phyloP scores from a whole-genome alignment of 2,329 filamentous ascomycete genomes.

The Aspergillus texensis region DNA sequence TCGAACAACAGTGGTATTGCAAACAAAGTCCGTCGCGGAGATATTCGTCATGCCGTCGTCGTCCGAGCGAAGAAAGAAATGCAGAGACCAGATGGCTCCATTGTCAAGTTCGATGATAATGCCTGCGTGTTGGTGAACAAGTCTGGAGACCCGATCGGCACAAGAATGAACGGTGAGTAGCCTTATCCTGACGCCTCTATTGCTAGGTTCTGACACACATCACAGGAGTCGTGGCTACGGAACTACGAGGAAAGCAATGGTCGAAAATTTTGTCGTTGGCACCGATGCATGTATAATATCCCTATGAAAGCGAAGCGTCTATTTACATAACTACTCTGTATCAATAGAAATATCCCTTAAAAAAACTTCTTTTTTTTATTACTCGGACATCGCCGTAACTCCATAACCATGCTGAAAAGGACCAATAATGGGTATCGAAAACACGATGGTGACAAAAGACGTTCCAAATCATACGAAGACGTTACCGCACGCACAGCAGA shows the following conservation, averaged over 20 bases:
- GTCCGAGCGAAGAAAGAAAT: slow-evolving; percentile 89
- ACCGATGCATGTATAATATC: slow-evolving; percentile 71
- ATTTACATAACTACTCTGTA: slow-evolving; percentile 31
- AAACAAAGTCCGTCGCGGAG: slow-evolving; percentile 94
- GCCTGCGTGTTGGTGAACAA: slow-evolving; percentile 98
- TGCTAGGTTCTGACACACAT: slow-evolving; percentile 22
- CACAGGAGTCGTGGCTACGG: slow-evolving; percentile 79
- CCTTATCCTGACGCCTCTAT: not conserved
- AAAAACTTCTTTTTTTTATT: slow-evolving; percentile 14
- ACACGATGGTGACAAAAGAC: slow-evolving; percentile 22
- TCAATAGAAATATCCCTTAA: slow-evolving; percentile 27
- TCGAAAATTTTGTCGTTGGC: slow-evolving; percentile 97
- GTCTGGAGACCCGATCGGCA: slow-evolving; percentile 91
- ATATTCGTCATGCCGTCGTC: slow-evolving; percentile 93
- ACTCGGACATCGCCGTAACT: slow-evolving; percentile 24
- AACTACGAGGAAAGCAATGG: slow-evolving; percentile 92
- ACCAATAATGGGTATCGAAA: slow-evolving; percentile 35
- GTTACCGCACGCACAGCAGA: slow-evolving; percentile 90
- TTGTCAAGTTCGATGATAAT: slow-evolving; percentile 95
- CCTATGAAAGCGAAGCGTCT: slow-evolving; percentile 33
- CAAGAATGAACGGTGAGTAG: slow-evolving; percentile 74
- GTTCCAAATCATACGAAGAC: slow-evolving; percentile 62
- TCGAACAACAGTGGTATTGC: slow-evolving; percentile 73
- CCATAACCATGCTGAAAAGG: slow-evolving; percentile 22
- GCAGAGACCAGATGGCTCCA: slow-evolving; percentile 83